These are phyloP conservation scores for Fraxinus sp. DNA, from an alignment of 305 asterid genomes.

Conservation along the genomic window DNA sequence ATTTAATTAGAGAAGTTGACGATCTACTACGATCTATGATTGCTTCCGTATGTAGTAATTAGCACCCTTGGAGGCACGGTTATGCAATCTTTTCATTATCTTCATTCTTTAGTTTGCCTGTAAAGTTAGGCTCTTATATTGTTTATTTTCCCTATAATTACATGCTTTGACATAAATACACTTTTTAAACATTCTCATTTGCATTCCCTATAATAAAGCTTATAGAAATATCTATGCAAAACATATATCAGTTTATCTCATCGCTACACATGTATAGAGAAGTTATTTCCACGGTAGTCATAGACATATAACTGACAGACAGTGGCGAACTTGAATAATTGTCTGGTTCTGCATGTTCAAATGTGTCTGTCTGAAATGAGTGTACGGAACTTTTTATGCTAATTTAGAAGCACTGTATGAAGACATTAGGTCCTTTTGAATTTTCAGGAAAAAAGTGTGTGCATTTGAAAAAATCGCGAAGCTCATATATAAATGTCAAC, in stretches of 20 bases:
- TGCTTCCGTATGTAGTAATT: background rate
- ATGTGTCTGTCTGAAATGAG: conserved; percentile 9
- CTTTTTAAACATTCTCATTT: background rate
- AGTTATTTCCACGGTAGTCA: conserved; percentile 1
- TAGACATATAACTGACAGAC: background rate
- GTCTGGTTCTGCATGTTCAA: conserved; percentile 20
- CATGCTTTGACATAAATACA: background rate
- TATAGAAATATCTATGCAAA: background rate
- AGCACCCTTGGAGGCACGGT: background rate
- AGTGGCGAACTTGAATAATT: background rate
- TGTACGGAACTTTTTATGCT: conserved; percentile 3
- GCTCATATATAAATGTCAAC: background rate
- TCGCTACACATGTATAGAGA: background rate
- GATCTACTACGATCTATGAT: background rate
- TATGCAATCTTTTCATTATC: background rate
- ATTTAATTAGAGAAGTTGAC: background rate
- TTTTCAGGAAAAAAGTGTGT: conserved; percentile 8
- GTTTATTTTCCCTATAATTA: background rate
- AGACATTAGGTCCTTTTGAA: background rate
- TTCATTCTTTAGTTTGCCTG: background rate
- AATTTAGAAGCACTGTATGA: conserved; percentile 5
- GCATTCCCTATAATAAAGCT: background rate
- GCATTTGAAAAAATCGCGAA: background rate
- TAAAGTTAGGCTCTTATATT: background rate
- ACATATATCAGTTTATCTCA: background rate